Evolutionary conservation across 805 yeast species (phyloP).

Genomic region (Cyberlindnera samutprakarnensis): DNA sequence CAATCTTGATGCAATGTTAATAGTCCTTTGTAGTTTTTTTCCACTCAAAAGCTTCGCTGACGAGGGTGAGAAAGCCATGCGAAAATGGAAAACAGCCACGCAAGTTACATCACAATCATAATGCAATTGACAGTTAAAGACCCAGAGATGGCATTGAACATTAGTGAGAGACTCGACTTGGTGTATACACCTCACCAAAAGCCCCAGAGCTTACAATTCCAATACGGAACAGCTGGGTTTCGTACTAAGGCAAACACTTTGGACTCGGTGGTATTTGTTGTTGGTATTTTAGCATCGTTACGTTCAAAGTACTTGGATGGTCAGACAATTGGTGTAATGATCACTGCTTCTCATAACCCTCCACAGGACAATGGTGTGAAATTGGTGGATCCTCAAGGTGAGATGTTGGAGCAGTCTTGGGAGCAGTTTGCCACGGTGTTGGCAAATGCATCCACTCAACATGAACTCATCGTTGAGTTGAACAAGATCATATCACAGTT

Average conservation of each 20-base stretch:
- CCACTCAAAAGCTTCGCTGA: no score
- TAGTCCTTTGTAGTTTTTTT: no score
- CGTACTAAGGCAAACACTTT: slow-evolving; percentile 62
- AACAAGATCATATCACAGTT: slow-evolving; percentile 30
- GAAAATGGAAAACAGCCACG: no score
- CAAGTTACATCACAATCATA: no score
- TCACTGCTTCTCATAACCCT: slow-evolving; percentile 93
- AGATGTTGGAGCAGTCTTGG: slow-evolving; percentile 82
- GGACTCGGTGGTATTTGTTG: slow-evolving; percentile 78
- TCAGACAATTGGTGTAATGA: slow-evolving; percentile 85
- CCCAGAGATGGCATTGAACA: no score
- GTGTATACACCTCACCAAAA: slow-evolving; percentile 24
- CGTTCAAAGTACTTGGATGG: slow-evolving; percentile 69
- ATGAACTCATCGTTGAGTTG: slow-evolving; percentile 34
- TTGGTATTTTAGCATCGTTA: slow-evolving; percentile 74
- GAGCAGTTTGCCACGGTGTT: slow-evolving; percentile 71
- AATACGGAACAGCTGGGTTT: slow-evolving; percentile 98
- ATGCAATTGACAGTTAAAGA: no score
- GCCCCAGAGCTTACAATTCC: slow-evolving; percentile 36
- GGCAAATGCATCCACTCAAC: slow-evolving; percentile 57
- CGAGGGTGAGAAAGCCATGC: no score
- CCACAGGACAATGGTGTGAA: slow-evolving; percentile 90
- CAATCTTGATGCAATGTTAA: no score
- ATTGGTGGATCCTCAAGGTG: slow-evolving; percentile 89
- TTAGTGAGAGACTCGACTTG: no score